Evolutionary conservation across 768 basidiomycete genomes (phyloP), one percentile per base, ranked within the genome.

Genomic region (Cystobasidium onofrii): DNA sequence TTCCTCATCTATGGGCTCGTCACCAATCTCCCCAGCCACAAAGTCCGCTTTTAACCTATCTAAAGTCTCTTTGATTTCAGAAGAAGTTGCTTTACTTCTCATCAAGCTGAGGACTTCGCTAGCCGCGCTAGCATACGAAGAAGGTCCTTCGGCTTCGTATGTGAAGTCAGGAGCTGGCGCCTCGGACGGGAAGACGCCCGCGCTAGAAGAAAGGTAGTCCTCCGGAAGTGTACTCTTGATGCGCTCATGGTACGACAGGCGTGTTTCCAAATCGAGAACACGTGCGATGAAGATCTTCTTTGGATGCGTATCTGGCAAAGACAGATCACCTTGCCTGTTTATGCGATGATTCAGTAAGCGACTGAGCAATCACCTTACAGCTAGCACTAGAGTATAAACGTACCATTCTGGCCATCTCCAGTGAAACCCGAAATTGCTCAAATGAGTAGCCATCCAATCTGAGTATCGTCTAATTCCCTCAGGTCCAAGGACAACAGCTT

Each of bases 391-490:
- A 43, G 1, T 13, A 34, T 64, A 31, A 33, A 82, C 88, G 55
- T 64, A 93, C 95, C 96, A 99, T 85, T 98, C 96, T 79, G 92
- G 94, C 96, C 96, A 99, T 17, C 96, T 92, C 96, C 96, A 98
- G 78, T 89, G 88, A 82, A 97, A 99, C 29, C 88, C 89, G 80
- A 97, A 99, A 82, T 99, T 99, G 76, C 91, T 94, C 88, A 99
- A 89, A 78, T 99, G 96, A 1, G 90, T 85, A 1, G 91, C 86
- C 77, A 98, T 96, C 96, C 96, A 99, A 74, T 97, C 93, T 0
- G 90, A 88, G 73, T 93, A 90, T 34, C 91, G 84, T 61, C 88
- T 86, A 0, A 88, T 84, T 64, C 91, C 83, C 75, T 95, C 94
- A 9, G 90, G 86, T 75, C 97, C 95, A 34, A 98, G 83, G 0